These are phyloP conservation scores for Trypanosomatidae sp. DNA, from an alignment of 208 protist species.

Conservation along the genomic window DNA sequence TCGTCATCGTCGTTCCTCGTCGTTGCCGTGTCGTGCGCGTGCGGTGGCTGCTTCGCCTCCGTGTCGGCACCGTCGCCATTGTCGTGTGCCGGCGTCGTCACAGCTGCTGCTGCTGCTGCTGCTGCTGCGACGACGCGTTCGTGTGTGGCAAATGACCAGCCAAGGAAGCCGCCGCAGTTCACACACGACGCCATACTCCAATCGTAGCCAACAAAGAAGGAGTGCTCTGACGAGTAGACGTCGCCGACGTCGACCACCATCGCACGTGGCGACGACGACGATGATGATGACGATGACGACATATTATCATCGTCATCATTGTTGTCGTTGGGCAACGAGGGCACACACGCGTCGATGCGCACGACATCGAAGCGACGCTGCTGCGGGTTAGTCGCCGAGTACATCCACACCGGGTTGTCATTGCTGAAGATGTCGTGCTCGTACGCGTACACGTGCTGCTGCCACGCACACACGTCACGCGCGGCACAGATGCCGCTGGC, in stretches of 20 bases:
- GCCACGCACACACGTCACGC: slow-evolving; percentile 15
- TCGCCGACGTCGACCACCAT: neutral
- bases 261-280: too few relatives aligned
- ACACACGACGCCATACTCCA: slow-evolving; percentile 47
- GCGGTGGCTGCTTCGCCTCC: neutral
- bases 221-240: slow-evolving; percentile 46
- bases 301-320: neutral
- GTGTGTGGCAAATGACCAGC: slow-evolving; percentile 50
- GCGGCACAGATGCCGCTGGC: slow-evolving; percentile 28
- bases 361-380: slow-evolving; percentile 58
- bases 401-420: slow-evolving; percentile 33
- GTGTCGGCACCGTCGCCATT: neutral
- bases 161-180: slow-evolving; percentile 51
- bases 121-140: slow-evolving; percentile 4
- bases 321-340: neutral
- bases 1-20: neutral
- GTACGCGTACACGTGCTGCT: slow-evolving; percentile 55
- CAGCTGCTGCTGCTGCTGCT: neutral
- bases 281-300: too few relatives aligned
- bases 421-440: slow-evolving; percentile 57
- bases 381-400: slow-evolving; percentile 68
- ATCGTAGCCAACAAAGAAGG: slow-evolving; percentile 65
- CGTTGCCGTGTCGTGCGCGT: neutral
- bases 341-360: slow-evolving; percentile 12
- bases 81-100: neutral